A percentile compares a stretch with the other conserved stretches of the same genome.
Conservation (phyloP, 208 protist species). For the Crithidia sp. region DNA sequence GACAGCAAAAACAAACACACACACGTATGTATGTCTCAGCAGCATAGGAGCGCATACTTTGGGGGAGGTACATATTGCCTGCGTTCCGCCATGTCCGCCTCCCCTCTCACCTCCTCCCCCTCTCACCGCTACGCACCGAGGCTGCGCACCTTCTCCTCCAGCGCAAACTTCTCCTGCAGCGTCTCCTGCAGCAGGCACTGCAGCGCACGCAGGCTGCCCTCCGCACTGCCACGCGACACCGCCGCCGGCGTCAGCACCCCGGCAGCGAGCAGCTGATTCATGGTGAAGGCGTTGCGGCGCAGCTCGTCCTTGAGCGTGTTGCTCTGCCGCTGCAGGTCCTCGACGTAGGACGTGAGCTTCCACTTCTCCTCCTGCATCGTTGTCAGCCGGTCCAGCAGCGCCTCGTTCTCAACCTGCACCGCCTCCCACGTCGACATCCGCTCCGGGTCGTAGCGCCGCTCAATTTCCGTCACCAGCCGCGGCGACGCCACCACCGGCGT, state of each 20-base stretch:
- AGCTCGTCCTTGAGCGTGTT: conserved; percentile 38
- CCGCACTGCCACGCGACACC: conserved; percentile 28
- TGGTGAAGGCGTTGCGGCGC: conserved; percentile 34
- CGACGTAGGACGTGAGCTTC: conserved; percentile 42
- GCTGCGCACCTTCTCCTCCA: conserved; percentile 45
- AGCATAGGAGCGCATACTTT: no score
- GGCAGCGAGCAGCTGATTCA: conserved; percentile 40
- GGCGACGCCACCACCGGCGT: conserved; percentile 1
- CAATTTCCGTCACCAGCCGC: conserved; percentile 35
- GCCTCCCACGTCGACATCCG: conserved; percentile 53
- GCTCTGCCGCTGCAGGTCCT: conserved; percentile 50
- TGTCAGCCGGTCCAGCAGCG: conserved; percentile 46
- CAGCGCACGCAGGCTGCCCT: conserved; percentile 48
- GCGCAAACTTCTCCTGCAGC: conserved; percentile 58
- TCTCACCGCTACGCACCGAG: not conserved
- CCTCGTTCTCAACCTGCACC: conserved; percentile 70
- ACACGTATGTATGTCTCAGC: no score
- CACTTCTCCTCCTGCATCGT: conserved; percentile 72
- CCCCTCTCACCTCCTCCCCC: no score
- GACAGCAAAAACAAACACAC: no score
- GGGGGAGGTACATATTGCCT: no score
- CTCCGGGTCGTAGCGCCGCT: conserved; percentile 51
- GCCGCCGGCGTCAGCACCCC: conserved; percentile 25
- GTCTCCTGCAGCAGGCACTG: conserved; percentile 73
- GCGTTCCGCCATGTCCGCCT: no score